Conservation (phyloP, 169 alveolate species). For the Besnoitia besnoiti region DNA sequence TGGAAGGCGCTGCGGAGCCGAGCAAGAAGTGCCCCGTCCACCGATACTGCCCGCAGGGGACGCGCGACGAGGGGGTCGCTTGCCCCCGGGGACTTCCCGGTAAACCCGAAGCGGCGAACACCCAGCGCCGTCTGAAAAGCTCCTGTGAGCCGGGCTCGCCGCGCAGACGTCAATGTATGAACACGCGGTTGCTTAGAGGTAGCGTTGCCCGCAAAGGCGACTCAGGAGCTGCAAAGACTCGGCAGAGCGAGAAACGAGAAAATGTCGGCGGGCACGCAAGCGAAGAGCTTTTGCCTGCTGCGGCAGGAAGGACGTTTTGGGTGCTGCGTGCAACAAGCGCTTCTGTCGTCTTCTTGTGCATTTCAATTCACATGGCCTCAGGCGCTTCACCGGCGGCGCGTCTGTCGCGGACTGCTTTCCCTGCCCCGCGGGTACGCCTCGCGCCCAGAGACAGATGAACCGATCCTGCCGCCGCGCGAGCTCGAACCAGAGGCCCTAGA, state of each 20-base stretch:
- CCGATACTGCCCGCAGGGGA: not conserved
- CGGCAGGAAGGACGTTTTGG: no score
- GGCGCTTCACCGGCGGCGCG: not conserved
- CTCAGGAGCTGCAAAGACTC: not conserved
- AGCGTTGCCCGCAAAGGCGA: no score
- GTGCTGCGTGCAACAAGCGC: no score
- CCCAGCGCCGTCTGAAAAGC: not conserved
- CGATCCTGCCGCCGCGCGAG: no score
- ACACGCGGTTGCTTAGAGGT: not conserved
- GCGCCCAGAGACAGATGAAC: no score
- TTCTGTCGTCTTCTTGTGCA: no score
- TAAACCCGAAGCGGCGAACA: no score
- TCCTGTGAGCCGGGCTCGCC: not conserved
- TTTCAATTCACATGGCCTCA: no score
- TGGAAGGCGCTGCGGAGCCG: conserved; percentile 23
- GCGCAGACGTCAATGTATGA: not conserved
- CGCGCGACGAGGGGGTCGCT: not conserved
- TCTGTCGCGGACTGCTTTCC: not conserved
- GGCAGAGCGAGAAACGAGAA: not conserved
- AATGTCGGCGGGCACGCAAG: not conserved
- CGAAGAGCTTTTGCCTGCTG: not conserved
- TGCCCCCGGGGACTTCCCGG: conserved; percentile 11
- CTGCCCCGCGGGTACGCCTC: conserved; percentile 30
- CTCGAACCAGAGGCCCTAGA: no score
- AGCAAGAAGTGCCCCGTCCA: not conserved